phyloP scores from a whole-genome alignment of 2,329 filamentous ascomycete species.

The Cercospora brassicicola region DNA sequence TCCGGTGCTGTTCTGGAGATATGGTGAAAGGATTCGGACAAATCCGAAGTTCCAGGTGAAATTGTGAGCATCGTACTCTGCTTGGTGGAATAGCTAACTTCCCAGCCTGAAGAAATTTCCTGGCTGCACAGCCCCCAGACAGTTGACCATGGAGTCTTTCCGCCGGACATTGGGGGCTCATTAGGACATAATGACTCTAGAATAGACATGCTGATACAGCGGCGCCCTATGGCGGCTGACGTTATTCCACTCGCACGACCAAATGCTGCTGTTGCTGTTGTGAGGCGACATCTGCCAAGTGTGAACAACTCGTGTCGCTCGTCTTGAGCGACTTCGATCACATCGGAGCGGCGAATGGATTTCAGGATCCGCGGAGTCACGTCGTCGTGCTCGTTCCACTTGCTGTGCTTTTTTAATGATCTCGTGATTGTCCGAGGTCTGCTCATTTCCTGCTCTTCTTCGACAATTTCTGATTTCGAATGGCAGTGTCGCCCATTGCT shows the following conservation, averaged over 20 bases:
- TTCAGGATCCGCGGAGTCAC: neutral
- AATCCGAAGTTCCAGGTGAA: slow-evolving; percentile 25
- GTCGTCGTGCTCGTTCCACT: neutral
- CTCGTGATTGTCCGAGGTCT: neutral
- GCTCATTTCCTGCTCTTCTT: slow-evolving; percentile 27
- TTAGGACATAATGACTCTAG: neutral
- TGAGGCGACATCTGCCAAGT: neutral
- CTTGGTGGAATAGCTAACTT: neutral
- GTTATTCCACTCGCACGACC: neutral
- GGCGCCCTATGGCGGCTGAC: neutral
- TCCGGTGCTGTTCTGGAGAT: slow-evolving; percentile 48
- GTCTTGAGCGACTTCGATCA: neutral
- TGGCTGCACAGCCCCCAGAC: neutral
- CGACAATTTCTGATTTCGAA: slow-evolving; percentile 25
- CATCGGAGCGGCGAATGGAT: neutral
- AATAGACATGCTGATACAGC: neutral
- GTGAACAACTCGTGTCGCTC: neutral
- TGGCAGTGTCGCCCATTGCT: slow-evolving; percentile 23
- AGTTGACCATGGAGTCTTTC: neutral
- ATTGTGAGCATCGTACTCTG: slow-evolving; percentile 13
- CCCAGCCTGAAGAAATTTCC: neutral
- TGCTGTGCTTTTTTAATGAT: neutral
- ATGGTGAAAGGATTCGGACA: slow-evolving; percentile 47
- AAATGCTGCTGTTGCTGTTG: neutral
- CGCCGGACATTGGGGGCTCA: neutral